Percentiles rank a stretch among this genome's conserved stretches.
Evolutionary conservation across 2,329 filamentous ascomycete species (phyloP).

Genomic region (Talaromyces amestolkiae): DNA sequence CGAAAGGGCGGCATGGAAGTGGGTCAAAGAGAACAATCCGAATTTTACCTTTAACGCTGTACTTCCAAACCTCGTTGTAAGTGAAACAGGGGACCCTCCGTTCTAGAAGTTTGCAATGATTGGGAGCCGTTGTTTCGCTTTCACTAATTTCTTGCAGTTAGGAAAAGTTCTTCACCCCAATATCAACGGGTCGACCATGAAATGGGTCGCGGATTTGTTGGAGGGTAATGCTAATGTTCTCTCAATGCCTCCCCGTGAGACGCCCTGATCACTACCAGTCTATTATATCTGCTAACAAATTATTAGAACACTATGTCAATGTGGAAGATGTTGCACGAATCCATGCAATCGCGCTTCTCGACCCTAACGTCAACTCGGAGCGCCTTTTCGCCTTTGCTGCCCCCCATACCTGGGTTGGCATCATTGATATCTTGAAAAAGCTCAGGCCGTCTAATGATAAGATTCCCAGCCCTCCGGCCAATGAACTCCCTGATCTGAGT

Average conservation of each 20-base stretch:
- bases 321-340: conserved; percentile 50
- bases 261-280: not conserved
- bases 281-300: conserved; percentile 5
- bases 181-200: conserved; percentile 14
- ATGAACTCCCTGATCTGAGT: conserved; percentile 28
- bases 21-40: conserved; percentile 44
- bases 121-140: not conserved
- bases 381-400: conserved; percentile 55
- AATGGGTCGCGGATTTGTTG: conserved; percentile 2
- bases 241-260: not conserved
- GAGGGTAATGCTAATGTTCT: not conserved
- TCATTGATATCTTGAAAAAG: conserved; percentile 39
- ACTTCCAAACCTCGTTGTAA: conserved; percentile 35
- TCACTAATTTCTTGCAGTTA: not conserved
- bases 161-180: conserved; percentile 13
- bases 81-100: not conserved
- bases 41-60: conserved; percentile 42
- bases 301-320: conserved; percentile 45
- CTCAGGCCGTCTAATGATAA: conserved; percentile 38
- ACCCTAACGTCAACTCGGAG: conserved; percentile 46
- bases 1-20: conserved; percentile 49
- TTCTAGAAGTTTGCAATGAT: not conserved
- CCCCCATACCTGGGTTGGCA: conserved; percentile 47
- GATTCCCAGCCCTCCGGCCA: conserved; percentile 31
- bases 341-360: conserved; percentile 52